phyloP scores from a whole-genome alignment of 2,329 filamentous ascomycete genomes.

The Pestalotiopsis fici region DNA sequence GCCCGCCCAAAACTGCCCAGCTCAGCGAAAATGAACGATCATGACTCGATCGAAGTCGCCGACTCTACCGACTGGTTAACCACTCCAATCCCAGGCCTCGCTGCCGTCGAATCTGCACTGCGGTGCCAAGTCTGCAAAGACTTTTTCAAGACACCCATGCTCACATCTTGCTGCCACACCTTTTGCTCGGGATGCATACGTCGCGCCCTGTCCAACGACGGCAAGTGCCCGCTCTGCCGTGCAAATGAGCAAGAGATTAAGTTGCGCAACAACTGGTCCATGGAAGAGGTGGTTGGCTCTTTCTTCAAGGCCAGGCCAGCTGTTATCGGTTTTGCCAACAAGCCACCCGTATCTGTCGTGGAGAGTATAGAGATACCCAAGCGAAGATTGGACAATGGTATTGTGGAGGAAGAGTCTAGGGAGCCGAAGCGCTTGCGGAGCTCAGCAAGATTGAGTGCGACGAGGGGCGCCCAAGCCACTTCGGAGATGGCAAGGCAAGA shows the following conservation, averaged over 20 bases:
- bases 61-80: slow-evolving; percentile 85
- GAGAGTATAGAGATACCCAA: slow-evolving; percentile 42
- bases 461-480: slow-evolving; percentile 36
- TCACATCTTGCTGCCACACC: slow-evolving; percentile 91
- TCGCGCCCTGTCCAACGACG: slow-evolving; percentile 77
- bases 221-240: slow-evolving; percentile 86
- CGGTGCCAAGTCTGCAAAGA: slow-evolving; percentile 98
- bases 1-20: not conserved
- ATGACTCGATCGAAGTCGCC: slow-evolving; percentile 45
- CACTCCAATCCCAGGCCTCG: slow-evolving; percentile 67
- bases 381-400: slow-evolving; percentile 45
- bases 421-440: slow-evolving; percentile 51
- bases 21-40: not conserved
- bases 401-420: slow-evolving; percentile 28
- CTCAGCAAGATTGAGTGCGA: slow-evolving; percentile 50
- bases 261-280: slow-evolving; percentile 78
- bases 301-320: slow-evolving; percentile 68
- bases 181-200: slow-evolving; percentile 97
- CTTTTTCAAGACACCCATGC: slow-evolving; percentile 91
- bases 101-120: slow-evolving; percentile 77
- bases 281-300: slow-evolving; percentile 81
- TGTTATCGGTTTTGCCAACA: slow-evolving; percentile 65
- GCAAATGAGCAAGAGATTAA: slow-evolving; percentile 79
- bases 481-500: slow-evolving; percentile 33
- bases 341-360: slow-evolving; percentile 27